Evolutionary conservation across 257 asterid genomes (phyloP).

Genomic region (Sherardia arvensis): DNA sequence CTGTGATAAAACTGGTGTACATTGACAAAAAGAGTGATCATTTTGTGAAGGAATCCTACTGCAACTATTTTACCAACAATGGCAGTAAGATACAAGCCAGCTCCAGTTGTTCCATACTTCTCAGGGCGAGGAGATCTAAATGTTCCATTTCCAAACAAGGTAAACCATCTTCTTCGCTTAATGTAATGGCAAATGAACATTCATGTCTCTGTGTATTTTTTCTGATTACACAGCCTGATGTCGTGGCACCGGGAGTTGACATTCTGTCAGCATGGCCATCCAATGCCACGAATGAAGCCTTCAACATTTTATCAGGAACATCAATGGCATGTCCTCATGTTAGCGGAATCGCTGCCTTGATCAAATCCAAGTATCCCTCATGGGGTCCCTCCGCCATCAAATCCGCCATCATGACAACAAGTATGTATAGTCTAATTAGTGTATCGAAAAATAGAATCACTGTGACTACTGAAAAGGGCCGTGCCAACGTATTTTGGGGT

Average conservation of each 20-base stretch:
- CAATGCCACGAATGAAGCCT: constrained; percentile 20
- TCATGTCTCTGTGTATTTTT: too few species aligned
- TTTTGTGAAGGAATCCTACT: constrained; percentile 32
- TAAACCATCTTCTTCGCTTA: constrained; percentile 1
- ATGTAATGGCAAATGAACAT: neutral
- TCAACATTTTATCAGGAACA: constrained; percentile 63
- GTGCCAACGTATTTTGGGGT: too few species aligned
- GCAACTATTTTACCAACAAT: constrained; percentile 61
- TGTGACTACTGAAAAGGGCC: too few species aligned
- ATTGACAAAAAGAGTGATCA: neutral
- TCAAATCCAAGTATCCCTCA: too few species aligned
- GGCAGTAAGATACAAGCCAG: constrained; percentile 39
- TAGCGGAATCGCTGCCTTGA: too few species aligned
- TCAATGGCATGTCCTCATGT: constrained; percentile 88
- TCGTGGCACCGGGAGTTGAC: too few species aligned
- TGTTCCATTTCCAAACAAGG: constrained; percentile 48
- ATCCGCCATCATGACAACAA: too few species aligned
- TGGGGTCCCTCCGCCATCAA: too few species aligned
- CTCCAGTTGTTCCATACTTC: constrained; percentile 58
- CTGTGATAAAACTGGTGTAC: too few species aligned
- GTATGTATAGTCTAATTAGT: too few species aligned
- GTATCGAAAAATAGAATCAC: too few species aligned
- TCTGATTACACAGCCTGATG: constrained; percentile 81
- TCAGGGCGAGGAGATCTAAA: constrained; percentile 62
- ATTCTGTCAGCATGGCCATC: constrained; percentile 89